Evolutionary conservation across 768 basidiomycete species (phyloP).

Genomic region (Tricholoma saponaceum): DNA sequence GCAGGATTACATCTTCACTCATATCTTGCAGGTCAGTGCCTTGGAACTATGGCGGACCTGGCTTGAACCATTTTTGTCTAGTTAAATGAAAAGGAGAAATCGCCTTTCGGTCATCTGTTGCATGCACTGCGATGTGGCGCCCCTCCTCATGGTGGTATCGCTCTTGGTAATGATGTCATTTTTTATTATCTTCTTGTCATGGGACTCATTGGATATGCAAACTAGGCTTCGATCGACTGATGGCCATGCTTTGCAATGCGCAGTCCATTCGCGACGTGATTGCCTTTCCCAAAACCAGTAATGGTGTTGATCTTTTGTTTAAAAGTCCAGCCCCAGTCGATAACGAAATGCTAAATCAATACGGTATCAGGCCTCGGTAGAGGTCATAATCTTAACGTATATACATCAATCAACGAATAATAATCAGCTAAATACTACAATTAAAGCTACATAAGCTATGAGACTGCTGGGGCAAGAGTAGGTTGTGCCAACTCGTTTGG

Average conservation of each 20-base stretch:
- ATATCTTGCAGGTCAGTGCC: slow-evolving; percentile 68
- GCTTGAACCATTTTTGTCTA: slow-evolving; percentile 25
- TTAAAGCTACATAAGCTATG: slow-evolving; percentile 11
- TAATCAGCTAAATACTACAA: slow-evolving; percentile 1
- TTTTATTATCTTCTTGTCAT: slow-evolving; percentile 11
- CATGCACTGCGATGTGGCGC: slow-evolving; percentile 88
- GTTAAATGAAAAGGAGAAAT: slow-evolving; percentile 70
- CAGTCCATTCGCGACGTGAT: slow-evolving; percentile 93
- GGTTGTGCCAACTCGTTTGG: slow-evolving; percentile 19
- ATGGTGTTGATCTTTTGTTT: slow-evolving; percentile 83
- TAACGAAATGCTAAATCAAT: slow-evolving; percentile 53
- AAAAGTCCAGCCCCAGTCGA: slow-evolving; percentile 72
- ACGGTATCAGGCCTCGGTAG: slow-evolving; percentile 46
- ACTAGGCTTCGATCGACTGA: slow-evolving; percentile 87
- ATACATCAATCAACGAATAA: not conserved
- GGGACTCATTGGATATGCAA: slow-evolving; percentile 7
- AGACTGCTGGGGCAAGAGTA: slow-evolving; percentile 6
- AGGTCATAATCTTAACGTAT: slow-evolving; percentile 15
- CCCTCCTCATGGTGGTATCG: slow-evolving; percentile 94
- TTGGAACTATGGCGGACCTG: slow-evolving; percentile 4
- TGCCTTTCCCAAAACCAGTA: slow-evolving; percentile 90
- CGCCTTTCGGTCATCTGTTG: slow-evolving; percentile 78
- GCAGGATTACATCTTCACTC: slow-evolving; percentile 78
- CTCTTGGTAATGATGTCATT: slow-evolving; percentile 57
- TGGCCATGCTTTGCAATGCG: slow-evolving; percentile 85